A percentile compares a stretch with the other conserved stretches of the same genome.
Evolutionary conservation across 306 rosid genomes (phyloP).

Genomic region (Vachellia pachyceras): DNA sequence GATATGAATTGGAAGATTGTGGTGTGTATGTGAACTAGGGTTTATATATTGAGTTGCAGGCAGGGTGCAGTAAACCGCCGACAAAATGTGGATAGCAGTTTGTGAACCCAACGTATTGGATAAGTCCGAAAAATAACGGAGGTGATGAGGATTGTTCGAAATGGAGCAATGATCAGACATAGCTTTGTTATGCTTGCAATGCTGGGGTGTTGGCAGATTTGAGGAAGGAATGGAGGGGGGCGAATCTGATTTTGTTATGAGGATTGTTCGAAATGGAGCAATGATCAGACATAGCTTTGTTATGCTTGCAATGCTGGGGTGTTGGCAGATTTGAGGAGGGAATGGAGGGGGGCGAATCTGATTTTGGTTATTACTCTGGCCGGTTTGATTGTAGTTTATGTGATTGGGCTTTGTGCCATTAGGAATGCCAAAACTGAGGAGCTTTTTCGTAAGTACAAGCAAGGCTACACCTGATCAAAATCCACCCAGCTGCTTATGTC

Average conservation of each 20-base stretch:
- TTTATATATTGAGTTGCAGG: constrained; percentile 46
- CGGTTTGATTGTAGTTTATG: constrained; percentile 56
- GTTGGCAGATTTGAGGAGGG: constrained; percentile 65
- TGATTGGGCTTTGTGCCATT: constrained; percentile 74
- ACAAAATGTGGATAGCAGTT: constrained; percentile 82
- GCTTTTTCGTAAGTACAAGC: constrained; percentile 74
- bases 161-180: constrained; percentile 87
- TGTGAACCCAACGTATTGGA: constrained; percentile 94
- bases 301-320: constrained; percentile 81
- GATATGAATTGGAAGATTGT: no score
- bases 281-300: constrained; percentile 83
- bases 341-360: constrained; percentile 73
- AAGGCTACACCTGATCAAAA: constrained; percentile 56
- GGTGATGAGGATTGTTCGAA: constrained; percentile 70
- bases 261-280: constrained; percentile 84
- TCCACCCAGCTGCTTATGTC: not conserved
- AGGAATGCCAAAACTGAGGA: constrained; percentile 82
- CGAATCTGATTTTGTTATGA: constrained; percentile 54
- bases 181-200: constrained; percentile 77
- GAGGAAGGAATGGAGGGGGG: constrained; percentile 74
- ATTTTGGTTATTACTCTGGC: constrained; percentile 57
- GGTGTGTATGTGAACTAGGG: constrained; percentile 12
- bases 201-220: constrained; percentile 80
- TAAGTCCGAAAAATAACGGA: constrained; percentile 70
- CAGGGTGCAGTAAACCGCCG: constrained; percentile 95